Base-by-base conservation (phyloP, 2,329 filamentous ascomycete species). In the Aureobasidium leucospermi region DNA sequence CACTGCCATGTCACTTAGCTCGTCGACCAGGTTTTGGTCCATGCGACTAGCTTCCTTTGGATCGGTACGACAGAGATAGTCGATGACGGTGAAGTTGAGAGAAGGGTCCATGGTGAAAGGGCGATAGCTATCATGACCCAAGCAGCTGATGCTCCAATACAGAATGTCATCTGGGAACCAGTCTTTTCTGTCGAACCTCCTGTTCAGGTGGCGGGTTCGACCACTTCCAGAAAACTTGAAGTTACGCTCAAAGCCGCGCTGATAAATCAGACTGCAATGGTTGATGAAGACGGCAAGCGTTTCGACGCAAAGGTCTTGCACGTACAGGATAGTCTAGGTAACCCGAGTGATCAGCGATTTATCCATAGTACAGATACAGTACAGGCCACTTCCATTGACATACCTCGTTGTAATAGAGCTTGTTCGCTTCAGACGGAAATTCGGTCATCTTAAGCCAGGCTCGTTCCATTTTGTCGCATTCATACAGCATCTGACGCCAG, bases 41-140 rank as follows among this genome's bases (percentile, higher is more conserved):
- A 58, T 38, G n/a, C 55, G 55, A 4, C 13, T n/a, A 6, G 43
- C 45, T 9, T 58, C 55, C 28, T 58, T 48, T 3, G 43, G 19
- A 8, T 47, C 23, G 2, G 45, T 49, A 23, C 45, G 43, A 41
- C 43, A 47, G 23, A 58, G 15, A 16, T 58, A 32, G n/a, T 48
- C 55, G 43, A 58, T 42, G 2, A 47, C 34, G 2, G 19, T 11
- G 11, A 58, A 58, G 34, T 49, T 49, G 34, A 39, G 34, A 16
- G 55, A 47, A n/a, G 55, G 43, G 8, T 58, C 55, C 55, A 48
- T 48, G 5, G 43, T 23, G 19, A 58, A 41, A 45, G 32, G 34
- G 8, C 55, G 34, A 28, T 49, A 58, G 5, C 49, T 3, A 15
- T 58, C 55, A 15, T 39, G 16, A 2, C 55, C 55, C 23, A 58